Base-by-base conservation (phyloP, 179 eudicot species). In the Spergularia azorica region DNA sequence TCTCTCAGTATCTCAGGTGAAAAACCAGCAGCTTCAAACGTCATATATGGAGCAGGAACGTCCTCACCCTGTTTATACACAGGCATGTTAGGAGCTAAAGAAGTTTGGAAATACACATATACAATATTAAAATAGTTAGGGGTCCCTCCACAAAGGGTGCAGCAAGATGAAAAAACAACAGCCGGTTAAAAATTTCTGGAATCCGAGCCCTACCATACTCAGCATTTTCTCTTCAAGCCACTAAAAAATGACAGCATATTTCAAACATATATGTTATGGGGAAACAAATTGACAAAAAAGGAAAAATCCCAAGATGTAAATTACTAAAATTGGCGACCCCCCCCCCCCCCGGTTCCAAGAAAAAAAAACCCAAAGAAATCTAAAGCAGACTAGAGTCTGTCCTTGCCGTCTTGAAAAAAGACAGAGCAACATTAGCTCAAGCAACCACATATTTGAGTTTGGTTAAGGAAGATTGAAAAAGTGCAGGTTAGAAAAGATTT, bases 11-110 rank as follows among this genome's bases (percentile, higher is more conserved):
- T 66, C 85, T 96, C 99, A 3, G 90, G 72, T 16, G 98, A 90
- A 63, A 96, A 89, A 52, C 96, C 94, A 84, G 96, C 85, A 78
- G 85, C 87, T 85, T 96, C 98, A 86, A 96, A 96, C 73, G 96
- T 86, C 55, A 77, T 84, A 77, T 88, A 90, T 59, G 99, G 96
- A 75, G 88, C 81, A 18, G 99, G 99, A 43, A 89, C 96, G 81
- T 77, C 78, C 56, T 75, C 85, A 80, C 99, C 99, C 99, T 96
- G 72, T 55, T 32, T 48, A 71, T 67, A 67, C 13, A 71, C 73
- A 55, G 13, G 13, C 39, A 52, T 32, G 43, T 71, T 54, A 71
- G 74, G 56, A 55, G 51, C 61, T 36, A 36, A 12, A 67, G 0
- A 67, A 46, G 18, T 5, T 16, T 15, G 13, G 18, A 57, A n/a